phyloP scores from a whole-genome alignment of 2,329 filamentous ascomycete genomes.

The Fulvia fulva region DNA sequence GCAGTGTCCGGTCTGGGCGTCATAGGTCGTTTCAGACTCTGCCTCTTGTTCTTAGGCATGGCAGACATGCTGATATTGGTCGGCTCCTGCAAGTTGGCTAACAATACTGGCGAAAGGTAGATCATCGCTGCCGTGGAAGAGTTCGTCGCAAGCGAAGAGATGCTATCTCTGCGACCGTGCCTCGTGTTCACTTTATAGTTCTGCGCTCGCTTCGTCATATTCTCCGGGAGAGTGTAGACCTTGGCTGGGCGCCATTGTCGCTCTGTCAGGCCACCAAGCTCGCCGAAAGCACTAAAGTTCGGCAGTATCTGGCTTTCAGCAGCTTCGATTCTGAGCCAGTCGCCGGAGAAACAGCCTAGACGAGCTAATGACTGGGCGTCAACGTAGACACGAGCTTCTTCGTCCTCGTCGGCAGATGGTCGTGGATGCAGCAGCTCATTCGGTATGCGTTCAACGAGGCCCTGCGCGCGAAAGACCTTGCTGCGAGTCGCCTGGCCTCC shows the following conservation, averaged over 20 bases:
- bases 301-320: conserved; percentile 68
- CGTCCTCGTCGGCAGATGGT: conserved; percentile 78
- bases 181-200: conserved; percentile 53
- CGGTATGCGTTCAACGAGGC: conserved; percentile 67
- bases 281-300: conserved; percentile 64
- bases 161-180: conserved; percentile 50
- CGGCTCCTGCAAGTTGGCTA: conserved; percentile 78
- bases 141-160: conserved; percentile 46
- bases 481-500: conserved; percentile 64
- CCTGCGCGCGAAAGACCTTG: conserved; percentile 79
- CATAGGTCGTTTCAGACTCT: conserved; percentile 41
- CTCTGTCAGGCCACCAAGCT: conserved; percentile 60
- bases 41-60: conserved; percentile 38
- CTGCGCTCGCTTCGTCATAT: conserved; percentile 50
- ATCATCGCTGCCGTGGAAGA: conserved; percentile 57
- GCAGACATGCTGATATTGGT: conserved; percentile 75
- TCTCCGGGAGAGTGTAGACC: conserved; percentile 84
- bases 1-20: conserved; percentile 31
- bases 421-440: conserved; percentile 80
- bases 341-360: conserved; percentile 93
- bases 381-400: conserved; percentile 82
- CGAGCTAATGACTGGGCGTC: conserved; percentile 81
- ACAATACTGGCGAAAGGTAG: conserved; percentile 79
- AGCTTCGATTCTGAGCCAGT: conserved; percentile 86
- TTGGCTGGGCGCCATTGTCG: conserved; percentile 78